phyloP scores from a whole-genome alignment of 352 stramenopile species.

The Plasmopara viticola region DNA sequence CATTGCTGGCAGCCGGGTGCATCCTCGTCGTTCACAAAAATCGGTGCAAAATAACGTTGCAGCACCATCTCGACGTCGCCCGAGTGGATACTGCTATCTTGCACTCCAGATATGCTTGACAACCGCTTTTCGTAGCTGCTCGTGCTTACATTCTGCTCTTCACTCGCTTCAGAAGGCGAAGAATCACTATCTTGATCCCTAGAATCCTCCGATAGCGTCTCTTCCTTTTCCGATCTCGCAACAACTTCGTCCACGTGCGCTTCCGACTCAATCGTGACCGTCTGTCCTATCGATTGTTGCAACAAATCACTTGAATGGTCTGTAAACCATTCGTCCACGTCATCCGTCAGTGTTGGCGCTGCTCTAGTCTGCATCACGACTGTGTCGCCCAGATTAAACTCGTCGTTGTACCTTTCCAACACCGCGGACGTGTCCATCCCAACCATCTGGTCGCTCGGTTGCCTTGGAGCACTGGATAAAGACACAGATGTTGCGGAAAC shows the following conservation, averaged over 20 bases:
- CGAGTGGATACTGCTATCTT: slow-evolving; percentile 21
- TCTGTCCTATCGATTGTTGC: slow-evolving; percentile 8
- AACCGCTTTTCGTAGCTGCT: slow-evolving; percentile 14
- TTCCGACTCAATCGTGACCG: slow-evolving; percentile 12
- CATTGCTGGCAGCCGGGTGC: slow-evolving; percentile 54
- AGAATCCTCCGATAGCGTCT: slow-evolving; percentile 2
- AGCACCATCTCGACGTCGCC: slow-evolving; percentile 34
- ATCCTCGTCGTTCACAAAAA: slow-evolving; percentile 46
- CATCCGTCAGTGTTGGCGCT: slow-evolving; percentile 16
- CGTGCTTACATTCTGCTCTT: slow-evolving; percentile 10
- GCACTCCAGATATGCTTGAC: slow-evolving; percentile 4
- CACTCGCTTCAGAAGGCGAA: neutral
- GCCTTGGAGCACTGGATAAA: slow-evolving; percentile 5
- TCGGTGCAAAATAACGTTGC: slow-evolving; percentile 52
- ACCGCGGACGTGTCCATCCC: slow-evolving; percentile 22
- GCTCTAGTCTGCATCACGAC: slow-evolving; percentile 18
- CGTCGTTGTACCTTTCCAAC: slow-evolving; percentile 29
- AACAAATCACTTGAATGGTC: slow-evolving; percentile 15
- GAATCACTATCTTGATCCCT: slow-evolving; percentile 1
- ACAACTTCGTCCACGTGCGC: neutral
- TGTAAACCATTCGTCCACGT: slow-evolving; percentile 31
- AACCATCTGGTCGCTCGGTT: slow-evolving; percentile 12
- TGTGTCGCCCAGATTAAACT: slow-evolving; percentile 18
- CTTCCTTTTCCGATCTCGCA: slow-evolving; percentile 8
- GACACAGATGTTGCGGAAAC: slow-evolving; percentile 15